These are phyloP conservation scores for Phialocephala subalpina DNA, from an alignment of 2,329 filamentous ascomycete genomes.

Conservation along the genomic window DNA sequence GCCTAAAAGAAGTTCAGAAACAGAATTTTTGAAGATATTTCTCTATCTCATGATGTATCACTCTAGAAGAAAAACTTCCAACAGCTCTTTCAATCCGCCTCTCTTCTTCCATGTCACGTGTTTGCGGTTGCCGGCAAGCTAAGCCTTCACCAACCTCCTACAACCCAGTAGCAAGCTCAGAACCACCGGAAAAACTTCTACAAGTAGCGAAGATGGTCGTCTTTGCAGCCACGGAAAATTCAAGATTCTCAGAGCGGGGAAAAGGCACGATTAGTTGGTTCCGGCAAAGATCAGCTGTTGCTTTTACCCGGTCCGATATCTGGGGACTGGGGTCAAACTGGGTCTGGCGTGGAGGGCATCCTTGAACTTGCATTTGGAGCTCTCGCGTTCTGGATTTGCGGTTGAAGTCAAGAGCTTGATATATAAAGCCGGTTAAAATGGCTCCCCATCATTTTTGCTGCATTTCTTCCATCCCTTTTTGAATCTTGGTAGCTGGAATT, in stretches of 20 bases:
- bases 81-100: background rate
- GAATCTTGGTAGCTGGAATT: background rate
- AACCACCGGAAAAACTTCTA: background rate
- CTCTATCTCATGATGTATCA: background rate
- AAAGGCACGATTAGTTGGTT: background rate
- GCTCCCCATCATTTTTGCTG: background rate
- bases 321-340: conserved; percentile 10
- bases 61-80: background rate
- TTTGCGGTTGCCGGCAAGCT: background rate
- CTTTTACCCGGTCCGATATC: background rate
- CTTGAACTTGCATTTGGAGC: background rate
- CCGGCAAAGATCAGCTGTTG: conserved; percentile 8
- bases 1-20: background rate
- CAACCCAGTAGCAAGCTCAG: background rate
- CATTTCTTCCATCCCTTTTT: conserved; percentile 3
- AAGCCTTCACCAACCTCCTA: background rate
- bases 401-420: background rate
- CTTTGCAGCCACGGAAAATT: conserved; percentile 2
- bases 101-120: background rate
- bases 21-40: background rate
- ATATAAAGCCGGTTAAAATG: conserved; percentile 14
- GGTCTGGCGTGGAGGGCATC: background rate
- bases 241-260: conserved; percentile 2
- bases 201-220: background rate
- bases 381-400: background rate